Evolutionary conservation across 257 asterid species (phyloP), one percentile per base, ranked within the genome.

Genomic region (Solanum medicagineum): DNA sequence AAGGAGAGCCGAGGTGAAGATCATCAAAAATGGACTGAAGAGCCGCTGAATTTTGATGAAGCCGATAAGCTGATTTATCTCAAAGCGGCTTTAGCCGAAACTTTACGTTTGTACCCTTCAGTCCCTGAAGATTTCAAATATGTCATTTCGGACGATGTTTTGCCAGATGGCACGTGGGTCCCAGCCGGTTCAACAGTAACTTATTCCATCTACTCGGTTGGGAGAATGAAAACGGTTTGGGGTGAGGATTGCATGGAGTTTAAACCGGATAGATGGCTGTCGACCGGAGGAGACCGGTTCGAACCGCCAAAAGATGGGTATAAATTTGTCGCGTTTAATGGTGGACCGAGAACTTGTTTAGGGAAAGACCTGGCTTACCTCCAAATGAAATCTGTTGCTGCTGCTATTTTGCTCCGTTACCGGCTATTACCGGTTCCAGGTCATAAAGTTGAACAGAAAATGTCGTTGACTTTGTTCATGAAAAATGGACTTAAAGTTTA

Each of bases 361-460:
- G 98, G 98, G 8, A 95, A 95, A 88, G 98, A 95, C 65, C 86
- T 95, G 92, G 98, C 98, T 8, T 95, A 95, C 85, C 89, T 95
- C 49, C 98, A 95, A 74, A 95, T 95, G 98, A 95, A 95, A 87
- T 93, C 98, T 16, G 97, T 95, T 81, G 98, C 94, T 6, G 86
- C 97, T 10, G 98, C 98, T 4, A 96, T 95, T 66, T 90, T 95
- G 59, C 97, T 93, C 56, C 94, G 96, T 10, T 94, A 93, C 91
- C 91, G 95, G 90, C 87, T 91, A 66, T 45, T 87, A 3, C 47
- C 89, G 85, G 95, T 90, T 24, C 93, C 97, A 12, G 98, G 97
- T 24, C 98, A 95, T 91, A 89, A 90, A 55, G 98, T 95, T 45
- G 92, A 95, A 88, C 98, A 95, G 88, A 95, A 93, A 93, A 95